phyloP scores from a whole-genome alignment of 2,329 filamentous ascomycete genomes.

The Hymenoscyphus occultus region DNA sequence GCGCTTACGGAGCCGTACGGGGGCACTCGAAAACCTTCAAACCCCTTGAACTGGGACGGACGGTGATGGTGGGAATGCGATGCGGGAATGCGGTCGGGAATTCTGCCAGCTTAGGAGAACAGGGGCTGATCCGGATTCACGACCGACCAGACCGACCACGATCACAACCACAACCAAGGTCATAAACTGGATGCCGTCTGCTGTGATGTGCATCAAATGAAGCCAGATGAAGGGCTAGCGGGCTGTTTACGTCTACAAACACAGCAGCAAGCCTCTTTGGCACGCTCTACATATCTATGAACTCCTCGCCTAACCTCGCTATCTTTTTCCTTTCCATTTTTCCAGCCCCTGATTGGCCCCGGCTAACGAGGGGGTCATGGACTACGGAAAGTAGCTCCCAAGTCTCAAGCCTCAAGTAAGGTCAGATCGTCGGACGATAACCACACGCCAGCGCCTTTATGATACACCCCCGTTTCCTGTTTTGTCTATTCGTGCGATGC shows the following conservation, averaged over 20 bases:
- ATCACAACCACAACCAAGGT: too few relatives aligned
- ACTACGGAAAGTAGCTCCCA: constrained; percentile 2
- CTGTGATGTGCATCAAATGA: neutral
- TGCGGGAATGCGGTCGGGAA: constrained; percentile 10
- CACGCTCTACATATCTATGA: neutral
- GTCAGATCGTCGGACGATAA: neutral
- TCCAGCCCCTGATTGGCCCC: neutral
- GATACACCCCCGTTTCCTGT: constrained; percentile 2
- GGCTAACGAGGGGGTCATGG: neutral
- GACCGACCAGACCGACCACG: neutral
- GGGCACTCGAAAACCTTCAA: neutral
- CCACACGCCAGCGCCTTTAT: neutral
- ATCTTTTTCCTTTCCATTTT: neutral
- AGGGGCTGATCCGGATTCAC: constrained; percentile 2
- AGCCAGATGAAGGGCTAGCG: neutral
- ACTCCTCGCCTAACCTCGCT: neutral
- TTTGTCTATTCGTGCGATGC: neutral
- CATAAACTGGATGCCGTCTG: neutral
- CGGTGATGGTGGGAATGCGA: constrained; percentile 3
- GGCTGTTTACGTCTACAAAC: neutral
- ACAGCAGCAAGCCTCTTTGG: constrained; percentile 1
- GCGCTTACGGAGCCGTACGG: constrained; percentile 3
- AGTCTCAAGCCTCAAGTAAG: neutral
- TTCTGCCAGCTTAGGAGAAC: constrained; percentile 5
- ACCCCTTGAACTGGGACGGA: constrained; percentile 1